Base-by-base conservation (phyloP, 768 basidiomycete species). In the Lanmaoa pseudosensibilis region DNA sequence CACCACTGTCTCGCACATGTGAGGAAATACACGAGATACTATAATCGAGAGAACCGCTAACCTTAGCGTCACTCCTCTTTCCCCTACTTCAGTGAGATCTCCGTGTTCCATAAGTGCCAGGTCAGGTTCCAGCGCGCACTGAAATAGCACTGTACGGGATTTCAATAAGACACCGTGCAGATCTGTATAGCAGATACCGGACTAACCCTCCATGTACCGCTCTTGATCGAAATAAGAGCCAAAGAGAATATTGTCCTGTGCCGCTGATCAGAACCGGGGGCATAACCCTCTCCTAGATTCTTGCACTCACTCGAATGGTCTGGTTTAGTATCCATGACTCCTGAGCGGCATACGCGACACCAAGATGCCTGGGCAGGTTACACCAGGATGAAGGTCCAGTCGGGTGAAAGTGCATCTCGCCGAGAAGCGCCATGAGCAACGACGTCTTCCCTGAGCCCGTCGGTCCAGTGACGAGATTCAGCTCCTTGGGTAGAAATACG, bases 291-390 rank as follows among this genome's bases (percentile, higher is more conserved):
- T 30, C 16, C 6, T 19, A 5, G 5, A 27, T 10, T 10, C 3
- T 21, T 16, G 25, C 19, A 25, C 38, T 21, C 33, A 83, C 85
- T 65, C 74, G 77, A 46, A 90, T 88, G 0, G 88, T 90, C 55
- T 85, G 86, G 61, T 90, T 92, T 67, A 86, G 81, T 7, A 92
- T 84, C 90, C 90, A 95, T 4, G 87, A 84, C 66, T 92, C 90
- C 68, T 95, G 92, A 4, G 87, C 86, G 9, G 87, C 87, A 66
- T 90, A 92, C 3, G 89, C 84, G 40, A 94, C 78, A 5, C 90
- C 89, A 2, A 77, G 77, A 6, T 74, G 73, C 4, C 88, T 76
- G 27, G 91, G 90, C 9, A 92, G 78, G 58, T 81, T 83, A 68
- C 79, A 87, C 79, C 82, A 87, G 0, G 87, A 84, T 41, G 80